A percentile compares a stretch with the other conserved stretches of the same genome.
These are phyloP conservation scores for Ascomycota sp. DNA, from an alignment of 2,329 filamentous ascomycete species.

Conservation along the genomic window DNA sequence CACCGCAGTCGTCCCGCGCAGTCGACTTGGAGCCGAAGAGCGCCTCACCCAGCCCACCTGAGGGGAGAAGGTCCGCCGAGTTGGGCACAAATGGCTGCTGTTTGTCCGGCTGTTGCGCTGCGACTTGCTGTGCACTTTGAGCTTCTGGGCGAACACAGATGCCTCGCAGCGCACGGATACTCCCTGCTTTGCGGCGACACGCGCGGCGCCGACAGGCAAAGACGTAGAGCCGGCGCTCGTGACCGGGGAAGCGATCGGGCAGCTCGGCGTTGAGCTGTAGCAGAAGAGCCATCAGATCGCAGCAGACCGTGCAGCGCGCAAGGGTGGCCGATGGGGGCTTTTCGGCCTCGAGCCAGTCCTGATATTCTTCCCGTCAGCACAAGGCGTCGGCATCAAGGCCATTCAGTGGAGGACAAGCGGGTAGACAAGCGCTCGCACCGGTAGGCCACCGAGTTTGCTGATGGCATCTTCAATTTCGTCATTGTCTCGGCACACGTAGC, in stretches of 20 bases:
- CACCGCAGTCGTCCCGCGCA: slow-evolving; percentile 13
- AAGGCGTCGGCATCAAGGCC: no score
- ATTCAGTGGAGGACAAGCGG: no score
- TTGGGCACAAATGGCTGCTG: no score
- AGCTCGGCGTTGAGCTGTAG: slow-evolving; percentile 82
- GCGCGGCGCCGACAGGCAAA: slow-evolving; percentile 58
- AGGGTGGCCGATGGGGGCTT: slow-evolving; percentile 52
- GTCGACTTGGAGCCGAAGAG: slow-evolving; percentile 43
- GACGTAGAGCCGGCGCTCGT: slow-evolving; percentile 73
- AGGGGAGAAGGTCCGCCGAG: no score
- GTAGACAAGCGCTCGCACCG: no score
- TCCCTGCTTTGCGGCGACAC: slow-evolving; percentile 65
- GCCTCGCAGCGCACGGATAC: slow-evolving; percentile 52
- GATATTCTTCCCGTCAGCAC: neutral
- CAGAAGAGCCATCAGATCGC: slow-evolving; percentile 58
- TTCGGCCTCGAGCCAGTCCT: slow-evolving; percentile 68
- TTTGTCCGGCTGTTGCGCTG: slow-evolving; percentile 12
- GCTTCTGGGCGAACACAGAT: slow-evolving; percentile 38
- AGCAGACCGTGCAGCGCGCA: slow-evolving; percentile 73
- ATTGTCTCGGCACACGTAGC: slow-evolving; percentile 62
- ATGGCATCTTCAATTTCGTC: slow-evolving; percentile 66
- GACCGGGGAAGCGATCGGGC: slow-evolving; percentile 62
- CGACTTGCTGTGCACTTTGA: slow-evolving; percentile 12
- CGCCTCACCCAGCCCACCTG: slow-evolving; percentile 38
- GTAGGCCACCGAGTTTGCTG: slow-evolving; percentile 68